phyloP scores from a whole-genome alignment of 306 rosid genomes.

The Carpinus fangiana region DNA sequence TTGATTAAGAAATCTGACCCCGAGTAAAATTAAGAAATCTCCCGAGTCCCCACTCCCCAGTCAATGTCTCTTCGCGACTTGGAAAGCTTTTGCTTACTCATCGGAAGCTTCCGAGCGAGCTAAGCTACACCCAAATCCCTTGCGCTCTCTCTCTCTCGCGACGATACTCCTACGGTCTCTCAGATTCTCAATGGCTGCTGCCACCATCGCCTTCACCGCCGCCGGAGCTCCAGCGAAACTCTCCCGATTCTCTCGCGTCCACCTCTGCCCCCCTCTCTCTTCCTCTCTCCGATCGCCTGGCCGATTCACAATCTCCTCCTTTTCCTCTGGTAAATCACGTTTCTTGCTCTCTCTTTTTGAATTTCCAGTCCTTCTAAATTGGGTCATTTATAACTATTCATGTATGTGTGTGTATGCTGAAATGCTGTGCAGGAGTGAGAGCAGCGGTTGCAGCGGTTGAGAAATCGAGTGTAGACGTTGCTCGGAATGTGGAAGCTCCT shows the following conservation, averaged over 20 bases:
- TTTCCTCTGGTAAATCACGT: slow-evolving; percentile 46
- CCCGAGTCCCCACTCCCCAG: too few relatives aligned
- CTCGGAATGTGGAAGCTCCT: slow-evolving; percentile 67
- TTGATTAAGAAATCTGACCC: too few relatives aligned
- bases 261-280: slow-evolving; percentile 39
- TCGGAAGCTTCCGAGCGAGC: neutral
- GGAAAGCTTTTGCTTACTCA: too few relatives aligned
- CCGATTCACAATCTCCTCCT: slow-evolving; percentile 40
- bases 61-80: too few relatives aligned
- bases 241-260: slow-evolving; percentile 38
- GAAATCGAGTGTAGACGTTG: slow-evolving; percentile 50
- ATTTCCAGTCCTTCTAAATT: slow-evolving; percentile 5
- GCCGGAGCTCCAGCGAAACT: slow-evolving; percentile 30
- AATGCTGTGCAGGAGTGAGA: slow-evolving; percentile 52
- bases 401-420: neutral
- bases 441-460: slow-evolving; percentile 75
- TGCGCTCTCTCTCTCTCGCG: slow-evolving; percentile 13
- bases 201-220: slow-evolving; percentile 44
- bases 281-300: slow-evolving; percentile 23
- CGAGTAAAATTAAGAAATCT: too few relatives aligned
- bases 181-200: slow-evolving; percentile 38
- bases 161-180: neutral
- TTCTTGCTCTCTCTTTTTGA: slow-evolving; percentile 1
- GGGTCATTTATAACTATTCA: neutral
- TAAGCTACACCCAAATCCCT: too few relatives aligned